Conservation (phyloP, 129 eudicot species). For the Deinandra increscens region DNA sequence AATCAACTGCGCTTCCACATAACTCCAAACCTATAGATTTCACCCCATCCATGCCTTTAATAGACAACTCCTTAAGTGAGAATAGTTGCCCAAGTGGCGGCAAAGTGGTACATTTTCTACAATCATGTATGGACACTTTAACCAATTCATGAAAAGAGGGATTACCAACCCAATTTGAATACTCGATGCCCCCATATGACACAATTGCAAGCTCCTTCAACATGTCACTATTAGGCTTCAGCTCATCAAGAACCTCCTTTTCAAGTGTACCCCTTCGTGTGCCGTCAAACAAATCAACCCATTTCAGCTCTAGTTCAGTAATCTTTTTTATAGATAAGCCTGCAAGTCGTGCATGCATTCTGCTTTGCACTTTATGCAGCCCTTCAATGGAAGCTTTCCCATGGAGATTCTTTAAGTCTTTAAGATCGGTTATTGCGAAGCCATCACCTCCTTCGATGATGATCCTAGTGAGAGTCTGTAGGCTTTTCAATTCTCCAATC, state of each 20-base stretch:
- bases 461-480: not conserved
- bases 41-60: not conserved
- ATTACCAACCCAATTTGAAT: slow-evolving; percentile 36
- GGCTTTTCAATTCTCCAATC: slow-evolving; percentile 11
- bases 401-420: not conserved
- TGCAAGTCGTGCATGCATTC: not conserved
- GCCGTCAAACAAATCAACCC: not conserved
- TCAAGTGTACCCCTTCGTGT: not conserved
- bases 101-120: slow-evolving; percentile 9
- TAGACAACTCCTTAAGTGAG: not conserved
- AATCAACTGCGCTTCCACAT: no score
- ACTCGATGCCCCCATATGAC: slow-evolving; percentile 9
- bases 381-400: not conserved
- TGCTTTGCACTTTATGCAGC: not conserved
- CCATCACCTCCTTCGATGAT: not conserved
- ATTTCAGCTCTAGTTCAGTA: not conserved
- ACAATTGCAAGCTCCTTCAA: not conserved
- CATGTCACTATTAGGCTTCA: not conserved
- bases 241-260: not conserved
- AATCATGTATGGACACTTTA: not conserved
- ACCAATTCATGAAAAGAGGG: slow-evolving; percentile 12
- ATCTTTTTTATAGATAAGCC: not conserved
- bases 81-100: slow-evolving; percentile 10
- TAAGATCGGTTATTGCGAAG: not conserved
- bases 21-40: slow-evolving; percentile 6